These are phyloP conservation scores for Phytopythium boreale DNA, from an alignment of 352 stramenopile genomes.

Conservation along the genomic window DNA sequence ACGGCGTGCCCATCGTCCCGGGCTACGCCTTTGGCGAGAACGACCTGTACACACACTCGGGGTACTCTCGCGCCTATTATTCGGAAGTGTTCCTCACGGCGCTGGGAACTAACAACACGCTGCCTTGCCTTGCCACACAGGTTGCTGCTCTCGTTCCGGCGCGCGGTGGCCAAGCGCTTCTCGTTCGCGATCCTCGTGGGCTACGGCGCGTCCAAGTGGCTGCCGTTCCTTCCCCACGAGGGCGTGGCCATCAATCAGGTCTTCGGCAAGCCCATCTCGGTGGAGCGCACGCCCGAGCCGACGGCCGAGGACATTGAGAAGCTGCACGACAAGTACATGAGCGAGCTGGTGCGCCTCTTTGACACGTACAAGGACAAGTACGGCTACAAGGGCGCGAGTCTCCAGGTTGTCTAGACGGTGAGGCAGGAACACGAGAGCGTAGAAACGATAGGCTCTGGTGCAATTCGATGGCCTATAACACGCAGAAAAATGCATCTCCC, in stretches of 20 bases:
- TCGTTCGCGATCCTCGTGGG: conserved; percentile 57
- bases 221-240: conserved; percentile 56
- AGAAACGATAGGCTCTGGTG: background rate
- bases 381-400: conserved; percentile 48
- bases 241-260: conserved; percentile 64
- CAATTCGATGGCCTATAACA: background rate
- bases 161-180: conserved; percentile 67
- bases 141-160: conserved; percentile 63
- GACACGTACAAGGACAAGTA: conserved; percentile 84
- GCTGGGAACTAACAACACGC: background rate
- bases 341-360: conserved; percentile 72
- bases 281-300: conserved; percentile 57
- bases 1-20: conserved; percentile 71
- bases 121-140: conserved; percentile 10
- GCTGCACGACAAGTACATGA: conserved; percentile 62
- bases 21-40: conserved; percentile 83
- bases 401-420: conserved; percentile 57
- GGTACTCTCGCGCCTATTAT: conserved; percentile 20
- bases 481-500: conserved; percentile 1
- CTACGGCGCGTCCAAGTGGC: conserved; percentile 53
- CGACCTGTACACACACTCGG: conserved; percentile 79
- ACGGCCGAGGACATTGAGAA: conserved; percentile 62
- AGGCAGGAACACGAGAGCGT: background rate
- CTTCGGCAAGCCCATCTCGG: conserved; percentile 65
- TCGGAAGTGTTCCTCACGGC: background rate